Evolutionary conservation across 257 asterid genomes (phyloP), one percentile per base, ranked within the genome.

Genomic region (Henckelia pumila): DNA sequence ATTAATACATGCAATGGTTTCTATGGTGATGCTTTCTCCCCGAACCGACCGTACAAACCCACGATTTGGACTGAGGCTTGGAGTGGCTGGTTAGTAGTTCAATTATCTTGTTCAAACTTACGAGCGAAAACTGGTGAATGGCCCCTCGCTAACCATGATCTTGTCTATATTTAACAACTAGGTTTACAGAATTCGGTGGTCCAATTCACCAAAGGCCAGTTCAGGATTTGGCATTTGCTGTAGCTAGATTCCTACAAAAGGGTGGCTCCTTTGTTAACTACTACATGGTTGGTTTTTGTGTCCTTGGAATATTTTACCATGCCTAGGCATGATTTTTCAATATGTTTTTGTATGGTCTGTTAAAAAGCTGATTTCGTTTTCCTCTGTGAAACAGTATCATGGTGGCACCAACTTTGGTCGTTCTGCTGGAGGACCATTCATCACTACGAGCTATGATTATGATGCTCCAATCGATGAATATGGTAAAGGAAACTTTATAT

Each of bases 371-470:
- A 32, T n/a, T 60, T 26, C 26, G 0, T 33, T 62, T 21, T 66
- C 71, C 47, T 64, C 19, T 52, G 20, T 71, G 75, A 55, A 61
- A 68, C 83, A 85, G 92, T 84, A 79, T 76, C 98, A 92, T 44
- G 98, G 98, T 32, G 98, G 98, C 73, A 92, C 97, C 32, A 92
- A 92, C 47, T 92, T 92, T 65, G 98, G 98, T 37, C 90, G 96
- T 53, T 77, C 96, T 0, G 97, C 98, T 56, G 98, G 97, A 26
- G 98, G 97, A 56, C 95, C 98, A 26, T 92, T 87, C 81, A 75
- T 92, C 64, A 84, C 95, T 21, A 89, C 98, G 17, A 92, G 98
- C 86, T 92, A 92, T 56, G 96, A 89, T 76, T 89, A 87, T 59
- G 97, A 92, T 71, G 98, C 98, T 77, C 98, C 97, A 20, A 87